phyloP scores from a whole-genome alignment of 495 filamentous ascomycete species.

The Hypomontagnella submonticulosa region DNA sequence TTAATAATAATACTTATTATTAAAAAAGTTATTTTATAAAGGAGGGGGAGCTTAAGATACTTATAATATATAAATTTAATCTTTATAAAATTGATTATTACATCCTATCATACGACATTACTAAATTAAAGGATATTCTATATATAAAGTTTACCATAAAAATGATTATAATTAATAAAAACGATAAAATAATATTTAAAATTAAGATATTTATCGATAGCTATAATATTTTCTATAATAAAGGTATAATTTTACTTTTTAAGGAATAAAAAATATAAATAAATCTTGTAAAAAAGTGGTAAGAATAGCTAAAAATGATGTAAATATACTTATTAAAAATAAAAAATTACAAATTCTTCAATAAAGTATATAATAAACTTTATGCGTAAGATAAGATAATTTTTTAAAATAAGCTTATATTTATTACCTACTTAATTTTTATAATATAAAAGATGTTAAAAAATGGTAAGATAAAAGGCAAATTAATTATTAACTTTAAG shows the following conservation, averaged over 20 bases:
- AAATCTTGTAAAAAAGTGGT: not conserved
- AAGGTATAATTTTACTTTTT: not conserved
- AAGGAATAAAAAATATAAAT: not conserved
- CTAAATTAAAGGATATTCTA: not conserved
- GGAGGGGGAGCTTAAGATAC: not conserved
- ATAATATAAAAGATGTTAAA: not conserved
- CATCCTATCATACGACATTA: not conserved
- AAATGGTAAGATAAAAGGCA: not conserved
- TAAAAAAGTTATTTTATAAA: too few species aligned
- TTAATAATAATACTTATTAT: not conserved
- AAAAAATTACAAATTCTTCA: not conserved
- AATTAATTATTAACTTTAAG: not conserved
- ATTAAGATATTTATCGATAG: too few species aligned
- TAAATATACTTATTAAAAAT: conserved; percentile 1
- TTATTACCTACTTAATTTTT: too few species aligned
- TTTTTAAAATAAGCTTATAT: not conserved
- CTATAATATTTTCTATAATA: too few species aligned
- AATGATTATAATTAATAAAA: too few species aligned
- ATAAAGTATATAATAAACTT: not conserved
- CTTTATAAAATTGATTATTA: too few species aligned
- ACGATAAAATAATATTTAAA: too few species aligned
- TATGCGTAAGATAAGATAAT: not conserved
- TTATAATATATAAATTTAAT: not conserved
- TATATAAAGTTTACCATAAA: not conserved
- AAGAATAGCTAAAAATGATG: not conserved